Evolutionary conservation across 1,284 basidiomycete genomes (phyloP).

Genomic region (Mycosarcoma mackinlayi): DNA sequence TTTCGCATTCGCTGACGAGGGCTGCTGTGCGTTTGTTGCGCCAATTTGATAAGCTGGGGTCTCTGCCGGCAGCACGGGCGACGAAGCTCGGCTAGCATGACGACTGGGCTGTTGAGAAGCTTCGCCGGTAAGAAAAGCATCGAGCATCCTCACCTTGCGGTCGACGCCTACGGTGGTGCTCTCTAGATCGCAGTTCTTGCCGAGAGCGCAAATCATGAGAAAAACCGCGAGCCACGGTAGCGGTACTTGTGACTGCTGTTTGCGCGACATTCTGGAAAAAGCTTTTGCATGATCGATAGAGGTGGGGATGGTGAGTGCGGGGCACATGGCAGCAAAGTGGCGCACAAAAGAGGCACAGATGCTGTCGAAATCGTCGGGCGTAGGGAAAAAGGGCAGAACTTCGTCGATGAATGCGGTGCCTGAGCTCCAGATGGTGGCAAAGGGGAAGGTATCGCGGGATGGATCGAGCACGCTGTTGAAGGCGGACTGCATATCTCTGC

Average conservation of each 20-base stretch:
- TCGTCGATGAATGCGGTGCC: conserved; percentile 47
- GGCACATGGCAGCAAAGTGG: conserved; percentile 38
- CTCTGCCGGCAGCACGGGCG: conserved; percentile 2
- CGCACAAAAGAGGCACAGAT: conserved; percentile 37
- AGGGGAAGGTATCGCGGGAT: conserved; percentile 44
- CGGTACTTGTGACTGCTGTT: conserved; percentile 28
- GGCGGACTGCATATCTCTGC: conserved; percentile 36
- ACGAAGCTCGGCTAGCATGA: conserved; percentile 22
- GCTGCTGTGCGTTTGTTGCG: background rate
- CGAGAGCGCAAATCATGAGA: conserved; percentile 47
- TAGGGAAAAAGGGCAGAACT: conserved; percentile 42
- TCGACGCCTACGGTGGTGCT: conserved; percentile 31
- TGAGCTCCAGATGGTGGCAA: conserved; percentile 47
- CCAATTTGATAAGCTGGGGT: background rate
- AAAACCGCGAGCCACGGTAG: conserved; percentile 41
- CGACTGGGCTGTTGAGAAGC: conserved; percentile 25
- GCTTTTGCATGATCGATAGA: conserved; percentile 35
- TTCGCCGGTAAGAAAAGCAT: conserved; percentile 30
- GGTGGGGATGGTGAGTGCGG: conserved; percentile 27
- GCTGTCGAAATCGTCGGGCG: conserved; percentile 35
- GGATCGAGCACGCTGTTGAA: conserved; percentile 44
- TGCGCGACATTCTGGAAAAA: conserved; percentile 30
- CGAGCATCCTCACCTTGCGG: conserved; percentile 36
- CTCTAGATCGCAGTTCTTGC: conserved; percentile 47
- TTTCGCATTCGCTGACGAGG: background rate